phyloP scores from a whole-genome alignment of 257 asterid species.

The Solanum pennellii region DNA sequence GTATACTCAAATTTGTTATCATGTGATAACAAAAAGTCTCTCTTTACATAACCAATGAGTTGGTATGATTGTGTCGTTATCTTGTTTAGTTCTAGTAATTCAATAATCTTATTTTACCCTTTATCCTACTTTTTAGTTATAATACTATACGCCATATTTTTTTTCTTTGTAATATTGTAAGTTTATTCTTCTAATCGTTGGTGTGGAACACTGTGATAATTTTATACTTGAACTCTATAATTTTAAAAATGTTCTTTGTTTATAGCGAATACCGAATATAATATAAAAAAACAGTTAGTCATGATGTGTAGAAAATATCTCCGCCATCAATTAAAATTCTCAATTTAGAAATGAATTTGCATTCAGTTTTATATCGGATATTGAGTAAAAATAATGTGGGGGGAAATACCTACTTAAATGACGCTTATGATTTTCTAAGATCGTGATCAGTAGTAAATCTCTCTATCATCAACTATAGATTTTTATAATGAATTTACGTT shows the following conservation, averaged over 20 bases:
- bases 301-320: neutral
- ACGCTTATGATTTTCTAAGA: neutral
- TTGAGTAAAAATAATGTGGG: neutral
- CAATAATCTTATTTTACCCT: neutral
- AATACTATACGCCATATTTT: neutral
- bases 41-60: neutral
- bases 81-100: neutral
- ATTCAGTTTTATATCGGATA: neutral
- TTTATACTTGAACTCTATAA: neutral
- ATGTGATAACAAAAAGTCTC: neutral
- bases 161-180: neutral
- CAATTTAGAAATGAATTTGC: neutral
- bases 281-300: neutral
- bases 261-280: neutral
- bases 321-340: neutral
- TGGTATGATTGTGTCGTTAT: too few relatives aligned
- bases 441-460: neutral
- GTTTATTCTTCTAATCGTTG: too few relatives aligned
- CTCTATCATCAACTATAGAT: neutral
- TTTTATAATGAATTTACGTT: neutral
- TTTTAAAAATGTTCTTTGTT: too few relatives aligned
- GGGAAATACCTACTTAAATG: neutral
- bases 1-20: neutral
- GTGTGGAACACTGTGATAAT: neutral
- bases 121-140: neutral